Evolutionary conservation across 495 filamentous ascomycete species (phyloP), one percentile per base, ranked within the genome.

Genomic region (Aspergillus cavernicola): DNA sequence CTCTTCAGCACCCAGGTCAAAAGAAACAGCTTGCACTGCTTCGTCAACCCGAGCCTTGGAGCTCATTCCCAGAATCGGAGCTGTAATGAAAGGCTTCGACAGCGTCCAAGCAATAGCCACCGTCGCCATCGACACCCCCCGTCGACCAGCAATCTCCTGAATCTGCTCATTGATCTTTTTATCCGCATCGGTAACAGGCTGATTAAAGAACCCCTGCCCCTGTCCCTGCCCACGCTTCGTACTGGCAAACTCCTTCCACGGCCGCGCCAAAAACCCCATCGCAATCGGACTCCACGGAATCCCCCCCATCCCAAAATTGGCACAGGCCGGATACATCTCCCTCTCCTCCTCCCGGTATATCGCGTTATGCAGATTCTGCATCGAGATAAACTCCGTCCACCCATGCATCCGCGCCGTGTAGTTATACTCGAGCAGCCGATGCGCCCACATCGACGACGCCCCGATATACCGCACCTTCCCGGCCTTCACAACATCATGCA

Each of bases 351-450:
- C 86, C 7, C 86, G 72, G 64, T 90, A 90, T 5, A 83, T 69
- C 16, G 88, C 70, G 67, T 88, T 90, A 58, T 89, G 83, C 37
- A 78, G 73, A 62, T 88, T 88, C 70, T 91, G 87, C 86, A 90
- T 90, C 18, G 75, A 80, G 53, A 89, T 68, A 60, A 89, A 90
- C 65, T 84, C 83, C 6, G 85, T 88, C 85, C 83, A 90, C 19
- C 82, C 80, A 55, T 88, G 58, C 50, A 74, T 70, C 59, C 83
- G 79, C 18, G 81, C 82, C n/a, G 69, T 71, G 55, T 80, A 84
- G 66, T 88, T 86, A 61, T 87, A 69, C 35, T 67, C 67, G 6
- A 83, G 78, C 52, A 90, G 86, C 62, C 89, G 79, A 48, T 78
- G 80, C 6, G 83, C 73, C 77, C 78, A 82, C 85, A 90, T 89